Percentiles rank a stretch among this genome's conserved stretches.
Conservation (phyloP, 108 stramenopile species). For the Licmophora abbreviata region DNA sequence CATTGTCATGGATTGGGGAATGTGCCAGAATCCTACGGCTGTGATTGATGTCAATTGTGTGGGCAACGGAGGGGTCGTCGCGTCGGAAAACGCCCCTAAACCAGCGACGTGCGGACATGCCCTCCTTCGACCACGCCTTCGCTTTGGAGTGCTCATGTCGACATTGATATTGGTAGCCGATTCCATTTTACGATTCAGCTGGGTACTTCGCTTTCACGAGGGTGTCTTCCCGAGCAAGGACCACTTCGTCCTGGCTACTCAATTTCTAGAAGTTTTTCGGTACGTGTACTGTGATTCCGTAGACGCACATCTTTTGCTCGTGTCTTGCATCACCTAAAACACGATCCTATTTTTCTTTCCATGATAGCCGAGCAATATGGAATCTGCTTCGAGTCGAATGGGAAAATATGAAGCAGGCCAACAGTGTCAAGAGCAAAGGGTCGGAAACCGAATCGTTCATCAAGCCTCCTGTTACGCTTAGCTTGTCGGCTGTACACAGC, state of each 20-base stretch:
- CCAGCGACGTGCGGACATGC: slow-evolving; percentile 35
- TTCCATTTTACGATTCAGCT: slow-evolving; percentile 57
- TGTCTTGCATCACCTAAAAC: neutral
- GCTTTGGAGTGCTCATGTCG: slow-evolving; percentile 61
- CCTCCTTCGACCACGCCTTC: slow-evolving; percentile 53
- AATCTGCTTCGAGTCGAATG: slow-evolving; percentile 85
- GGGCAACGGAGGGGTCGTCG: too few relatives aligned
- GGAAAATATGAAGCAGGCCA: slow-evolving; percentile 77
- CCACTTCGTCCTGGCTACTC: slow-evolving; percentile 68
- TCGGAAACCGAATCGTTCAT: neutral
- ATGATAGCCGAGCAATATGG: slow-evolving; percentile 65
- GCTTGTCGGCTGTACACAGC: too few relatives aligned
- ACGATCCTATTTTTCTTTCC: slow-evolving; percentile 14
- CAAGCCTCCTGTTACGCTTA: neutral
- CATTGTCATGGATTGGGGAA: slow-evolving; percentile 86
- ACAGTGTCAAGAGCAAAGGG: slow-evolving; percentile 11
- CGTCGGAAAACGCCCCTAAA: slow-evolving; percentile 4
- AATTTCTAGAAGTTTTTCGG: slow-evolving; percentile 57
- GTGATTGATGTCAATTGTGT: slow-evolving; percentile 37
- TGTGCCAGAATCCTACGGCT: slow-evolving; percentile 51
- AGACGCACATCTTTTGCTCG: neutral
- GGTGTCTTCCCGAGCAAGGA: slow-evolving; percentile 52
- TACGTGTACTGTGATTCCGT: slow-evolving; percentile 5
- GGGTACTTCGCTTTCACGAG: slow-evolving; percentile 41
- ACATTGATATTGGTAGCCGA: slow-evolving; percentile 51